Percentiles rank a stretch among this genome's conserved stretches.
Evolutionary conservation across 805 yeast species (phyloP).

Genomic region (Wickerhamiella qilinensis): DNA sequence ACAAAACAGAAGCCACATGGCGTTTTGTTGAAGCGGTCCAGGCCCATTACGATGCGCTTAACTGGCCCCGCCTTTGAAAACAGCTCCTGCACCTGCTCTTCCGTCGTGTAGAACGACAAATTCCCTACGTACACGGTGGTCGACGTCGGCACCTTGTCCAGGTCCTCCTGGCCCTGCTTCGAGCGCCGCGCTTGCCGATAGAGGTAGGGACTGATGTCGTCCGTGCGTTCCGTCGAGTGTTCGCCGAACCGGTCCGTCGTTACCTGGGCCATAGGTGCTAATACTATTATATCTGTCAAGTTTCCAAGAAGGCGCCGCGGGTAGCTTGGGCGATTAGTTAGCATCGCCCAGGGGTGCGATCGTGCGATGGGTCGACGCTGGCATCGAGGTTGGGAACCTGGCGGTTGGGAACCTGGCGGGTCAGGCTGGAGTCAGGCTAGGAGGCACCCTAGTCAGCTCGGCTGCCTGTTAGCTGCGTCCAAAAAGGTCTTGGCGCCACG

Average conservation of each 20-base stretch:
- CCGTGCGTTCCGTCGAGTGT: constrained; percentile 24
- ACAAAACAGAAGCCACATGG: constrained; percentile 97
- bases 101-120: constrained; percentile 78
- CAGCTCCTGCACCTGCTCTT: constrained; percentile 82
- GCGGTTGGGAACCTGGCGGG: too few relatives aligned
- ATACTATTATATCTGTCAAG: not conserved
- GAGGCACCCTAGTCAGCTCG: too few relatives aligned
- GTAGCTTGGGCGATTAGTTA: too few relatives aligned
- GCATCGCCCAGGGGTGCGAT: not conserved
- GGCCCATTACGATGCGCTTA: constrained; percentile 78
- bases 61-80: constrained; percentile 64
- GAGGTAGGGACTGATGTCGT: constrained; percentile 21
- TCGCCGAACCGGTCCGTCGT: constrained; percentile 11
- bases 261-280: not conserved
- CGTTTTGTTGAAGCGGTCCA: constrained; percentile 75
- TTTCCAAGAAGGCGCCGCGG: too few relatives aligned
- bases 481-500: too few relatives aligned
- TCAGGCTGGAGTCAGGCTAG: too few relatives aligned
- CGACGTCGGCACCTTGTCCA: constrained; percentile 48
- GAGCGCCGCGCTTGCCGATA: constrained; percentile 21
- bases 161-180: constrained; percentile 30
- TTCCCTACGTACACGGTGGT: constrained; percentile 85
- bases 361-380: too few relatives aligned
- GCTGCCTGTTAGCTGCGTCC: too few relatives aligned
- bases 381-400: too few relatives aligned